Evolutionary conservation across 139 green algal genomes (phyloP).

Genomic region (Picochlorum sp.): DNA sequence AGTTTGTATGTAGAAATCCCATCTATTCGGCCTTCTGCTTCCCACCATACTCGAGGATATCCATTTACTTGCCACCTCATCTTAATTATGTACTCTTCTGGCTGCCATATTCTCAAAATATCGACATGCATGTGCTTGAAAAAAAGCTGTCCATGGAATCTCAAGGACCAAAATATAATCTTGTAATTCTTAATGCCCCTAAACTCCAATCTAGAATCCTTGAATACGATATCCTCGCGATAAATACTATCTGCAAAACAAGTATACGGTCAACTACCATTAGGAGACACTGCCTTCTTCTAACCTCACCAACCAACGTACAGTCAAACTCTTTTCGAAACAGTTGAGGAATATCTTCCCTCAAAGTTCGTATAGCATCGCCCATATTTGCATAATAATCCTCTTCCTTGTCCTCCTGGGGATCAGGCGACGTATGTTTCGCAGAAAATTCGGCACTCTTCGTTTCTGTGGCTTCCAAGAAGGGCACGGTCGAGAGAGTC

Average conservation of each 20-base stretch:
- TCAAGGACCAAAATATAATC: conserved; percentile 82
- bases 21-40: conserved; percentile 80
- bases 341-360: conserved; percentile 75
- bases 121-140: conserved; percentile 78
- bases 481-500: no score
- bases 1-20: conserved; percentile 88
- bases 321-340: conserved; percentile 81
- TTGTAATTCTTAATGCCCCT: conserved; percentile 81
- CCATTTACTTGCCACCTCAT: conserved; percentile 83
- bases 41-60: conserved; percentile 76
- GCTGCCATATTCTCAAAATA: conserved; percentile 86
- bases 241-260: conserved; percentile 51
- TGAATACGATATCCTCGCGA: conserved; percentile 85
- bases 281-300: no score
- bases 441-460: neutral
- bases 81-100: conserved; percentile 69
- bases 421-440: neutral
- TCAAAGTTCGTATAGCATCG: conserved; percentile 78
- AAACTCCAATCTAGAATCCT: conserved; percentile 75
- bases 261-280: conserved; percentile 50
- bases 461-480: neutral
- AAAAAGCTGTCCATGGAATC: conserved; percentile 83
- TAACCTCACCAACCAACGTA: neutral
- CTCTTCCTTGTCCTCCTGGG: conserved; percentile 20
- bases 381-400: conserved; percentile 94